Conservation (phyloP, 2,329 filamentous ascomycete genomes). For the Epicoccum sorghinum region DNA sequence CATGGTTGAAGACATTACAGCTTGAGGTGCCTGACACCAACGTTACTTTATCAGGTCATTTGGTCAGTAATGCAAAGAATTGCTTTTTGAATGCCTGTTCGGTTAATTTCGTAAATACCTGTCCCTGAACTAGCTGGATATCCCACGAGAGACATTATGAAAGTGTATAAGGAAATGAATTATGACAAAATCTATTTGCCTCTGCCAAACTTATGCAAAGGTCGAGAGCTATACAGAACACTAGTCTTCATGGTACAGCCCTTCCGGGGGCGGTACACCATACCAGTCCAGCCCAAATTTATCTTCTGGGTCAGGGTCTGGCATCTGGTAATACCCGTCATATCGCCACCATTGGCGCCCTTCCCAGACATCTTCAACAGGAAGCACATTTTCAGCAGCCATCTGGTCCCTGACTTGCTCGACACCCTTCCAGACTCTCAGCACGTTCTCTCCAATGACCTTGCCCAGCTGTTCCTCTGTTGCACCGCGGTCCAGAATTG, state of each 20-base stretch:
- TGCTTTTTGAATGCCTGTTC: too few relatives aligned
- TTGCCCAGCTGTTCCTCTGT: conserved; percentile 4
- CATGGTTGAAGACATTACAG: too few relatives aligned
- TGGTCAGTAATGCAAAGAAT: too few relatives aligned
- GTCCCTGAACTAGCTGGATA: too few relatives aligned
- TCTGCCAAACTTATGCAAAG: too few relatives aligned
- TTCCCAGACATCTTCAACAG: conserved; percentile 4
- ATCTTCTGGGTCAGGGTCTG: conserved; percentile 7
- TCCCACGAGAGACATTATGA: too few relatives aligned
- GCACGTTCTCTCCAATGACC: conserved; percentile 14
- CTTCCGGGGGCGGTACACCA: conserved; percentile 7
- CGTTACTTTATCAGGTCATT: too few relatives aligned
- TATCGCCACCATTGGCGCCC: conserved; percentile 11
- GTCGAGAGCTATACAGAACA: too few relatives aligned
- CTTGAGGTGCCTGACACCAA: too few relatives aligned
- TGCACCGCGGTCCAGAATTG: neutral
- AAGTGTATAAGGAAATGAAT: too few relatives aligned
- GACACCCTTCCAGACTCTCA: conserved; percentile 11
- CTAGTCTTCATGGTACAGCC: conserved; percentile 6
- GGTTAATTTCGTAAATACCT: too few relatives aligned
- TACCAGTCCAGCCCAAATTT: conserved; percentile 6
- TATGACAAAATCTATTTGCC: too few relatives aligned
- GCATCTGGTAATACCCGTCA: conserved; percentile 10
- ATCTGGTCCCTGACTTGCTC: conserved; percentile 7
- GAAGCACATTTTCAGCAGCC: neutral